Evolutionary conservation across 192 early-diverging fungal genomes (phyloP).

Genomic region (Rhizophagus sp.): DNA sequence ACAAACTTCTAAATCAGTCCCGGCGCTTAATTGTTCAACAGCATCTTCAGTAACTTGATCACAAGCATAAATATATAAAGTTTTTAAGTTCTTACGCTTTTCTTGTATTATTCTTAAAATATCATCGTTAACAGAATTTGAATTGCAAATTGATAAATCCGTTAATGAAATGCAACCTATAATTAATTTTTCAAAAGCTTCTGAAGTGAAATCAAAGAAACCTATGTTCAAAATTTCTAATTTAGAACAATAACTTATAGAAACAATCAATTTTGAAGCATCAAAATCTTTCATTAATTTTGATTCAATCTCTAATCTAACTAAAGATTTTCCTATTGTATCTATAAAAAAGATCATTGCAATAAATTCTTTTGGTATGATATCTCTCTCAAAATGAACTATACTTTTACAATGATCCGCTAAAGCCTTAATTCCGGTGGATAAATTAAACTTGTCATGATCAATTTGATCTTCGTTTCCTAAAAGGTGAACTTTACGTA

Average conservation of each 20-base stretch:
- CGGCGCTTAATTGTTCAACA: background rate
- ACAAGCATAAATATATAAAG: background rate
- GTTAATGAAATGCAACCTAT: background rate
- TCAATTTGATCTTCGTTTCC: background rate
- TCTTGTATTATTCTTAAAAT: background rate
- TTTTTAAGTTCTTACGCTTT: background rate
- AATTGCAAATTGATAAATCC: background rate
- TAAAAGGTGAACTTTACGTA: slow-evolving; percentile 5
- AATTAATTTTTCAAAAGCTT: background rate
- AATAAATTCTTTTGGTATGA: background rate
- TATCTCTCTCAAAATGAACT: slow-evolving; percentile 16
- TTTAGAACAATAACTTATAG: background rate
- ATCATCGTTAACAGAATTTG: background rate
- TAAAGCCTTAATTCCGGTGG: slow-evolving; percentile 17
- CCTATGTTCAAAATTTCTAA: background rate
- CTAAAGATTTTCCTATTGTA: background rate
- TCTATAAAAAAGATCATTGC: background rate
- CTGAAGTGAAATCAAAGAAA: background rate
- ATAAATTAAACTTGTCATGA: background rate
- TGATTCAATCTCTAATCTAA: slow-evolving; percentile 22
- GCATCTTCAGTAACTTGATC: background rate
- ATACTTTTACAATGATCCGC: slow-evolving; percentile 11
- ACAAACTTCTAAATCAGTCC: background rate
- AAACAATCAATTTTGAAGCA: background rate
- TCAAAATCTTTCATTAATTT: background rate